phyloP scores from a whole-genome alignment of 2,329 filamentous ascomycete species.

The Aspergillus viridinutans region DNA sequence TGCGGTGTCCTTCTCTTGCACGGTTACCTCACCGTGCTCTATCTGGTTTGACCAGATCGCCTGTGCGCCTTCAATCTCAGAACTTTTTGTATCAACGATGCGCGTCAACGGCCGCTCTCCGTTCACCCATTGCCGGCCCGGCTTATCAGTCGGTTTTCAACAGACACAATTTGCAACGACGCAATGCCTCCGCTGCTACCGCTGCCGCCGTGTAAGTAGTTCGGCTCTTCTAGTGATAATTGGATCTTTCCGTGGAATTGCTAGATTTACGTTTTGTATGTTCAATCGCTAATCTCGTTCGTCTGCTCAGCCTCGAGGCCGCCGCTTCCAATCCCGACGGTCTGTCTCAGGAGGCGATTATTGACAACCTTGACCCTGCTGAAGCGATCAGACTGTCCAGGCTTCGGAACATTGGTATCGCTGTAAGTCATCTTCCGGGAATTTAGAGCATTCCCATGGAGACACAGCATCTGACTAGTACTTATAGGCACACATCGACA shows the following conservation, averaged over 20 bases:
- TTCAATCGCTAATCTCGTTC: conserved; percentile 19
- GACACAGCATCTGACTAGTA: neutral
- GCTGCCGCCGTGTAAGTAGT: conserved; percentile 43
- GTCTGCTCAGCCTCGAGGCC: conserved; percentile 48
- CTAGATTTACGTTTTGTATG: conserved; percentile 8
- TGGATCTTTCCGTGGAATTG: neutral
- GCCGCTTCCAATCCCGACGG: conserved; percentile 54
- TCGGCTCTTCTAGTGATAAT: neutral
- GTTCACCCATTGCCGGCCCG: conserved; percentile 29
- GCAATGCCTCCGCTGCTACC: conserved; percentile 38
- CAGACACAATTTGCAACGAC: conserved; percentile 40
- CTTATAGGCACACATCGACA: conserved; percentile 87
- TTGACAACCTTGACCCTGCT: conserved; percentile 73
- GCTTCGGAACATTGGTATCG: conserved; percentile 97
- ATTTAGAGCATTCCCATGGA: neutral
- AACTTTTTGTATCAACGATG: conserved; percentile 37
- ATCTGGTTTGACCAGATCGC: conserved; percentile 32
- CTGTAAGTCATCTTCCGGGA: conserved; percentile 52
- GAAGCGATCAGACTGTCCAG: conserved; percentile 73
- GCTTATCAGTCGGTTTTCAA: conserved; percentile 35
- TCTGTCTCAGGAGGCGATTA: conserved; percentile 62
- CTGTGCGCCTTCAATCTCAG: conserved; percentile 32
- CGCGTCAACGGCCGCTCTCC: conserved; percentile 34
- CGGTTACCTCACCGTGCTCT: conserved; percentile 38
- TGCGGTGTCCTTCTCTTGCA: conserved; percentile 40